These are phyloP conservation scores for Daldinia bambusicola DNA, from an alignment of 495 filamentous ascomycete species.

Conservation along the genomic window DNA sequence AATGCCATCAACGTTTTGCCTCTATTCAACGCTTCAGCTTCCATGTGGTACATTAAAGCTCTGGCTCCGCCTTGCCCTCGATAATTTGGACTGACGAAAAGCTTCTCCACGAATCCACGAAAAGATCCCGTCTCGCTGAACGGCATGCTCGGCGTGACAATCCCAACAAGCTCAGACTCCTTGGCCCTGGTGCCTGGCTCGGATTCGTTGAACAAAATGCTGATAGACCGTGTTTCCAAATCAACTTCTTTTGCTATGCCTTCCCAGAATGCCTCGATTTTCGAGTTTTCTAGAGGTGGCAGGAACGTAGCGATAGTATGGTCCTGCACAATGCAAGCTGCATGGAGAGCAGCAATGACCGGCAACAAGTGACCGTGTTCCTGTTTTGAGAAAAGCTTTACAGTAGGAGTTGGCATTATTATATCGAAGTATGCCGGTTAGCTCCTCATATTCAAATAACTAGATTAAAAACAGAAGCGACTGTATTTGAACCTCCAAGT, in stretches of 20 bases:
- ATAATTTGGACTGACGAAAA: conserved; percentile 49
- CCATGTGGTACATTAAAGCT: conserved; percentile 49
- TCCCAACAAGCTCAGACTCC: conserved; percentile 28
- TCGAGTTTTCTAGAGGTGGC: conserved; percentile 3
- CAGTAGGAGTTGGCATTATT: conserved; percentile 12
- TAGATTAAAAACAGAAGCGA: not conserved
- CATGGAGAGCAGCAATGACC: conserved; percentile 5
- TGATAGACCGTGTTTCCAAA: conserved; percentile 10
- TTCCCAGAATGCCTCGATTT: conserved; percentile 6
- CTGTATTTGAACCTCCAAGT: not conserved
- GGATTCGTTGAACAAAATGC: conserved; percentile 12
- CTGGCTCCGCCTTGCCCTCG: conserved; percentile 49
- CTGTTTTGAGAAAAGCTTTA: conserved; percentile 5
- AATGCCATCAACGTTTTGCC: conserved; percentile 53
- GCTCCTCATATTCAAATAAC: not conserved
- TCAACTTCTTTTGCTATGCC: not conserved
- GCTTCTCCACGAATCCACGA: conserved; percentile 52
- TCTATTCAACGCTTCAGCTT: conserved; percentile 50
- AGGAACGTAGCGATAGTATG: conserved; percentile 6
- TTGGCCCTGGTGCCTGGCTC: not conserved
- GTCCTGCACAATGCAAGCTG: conserved; percentile 10
- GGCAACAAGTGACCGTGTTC: conserved; percentile 14
- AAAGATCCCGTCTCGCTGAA: conserved; percentile 52
- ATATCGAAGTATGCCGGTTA: conserved; percentile 3
- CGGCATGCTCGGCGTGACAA: conserved; percentile 52